Percentiles rank a stretch among this genome's conserved stretches.
Conservation (phyloP, 495 filamentous ascomycete species). For the Daldinia decipiens region DNA sequence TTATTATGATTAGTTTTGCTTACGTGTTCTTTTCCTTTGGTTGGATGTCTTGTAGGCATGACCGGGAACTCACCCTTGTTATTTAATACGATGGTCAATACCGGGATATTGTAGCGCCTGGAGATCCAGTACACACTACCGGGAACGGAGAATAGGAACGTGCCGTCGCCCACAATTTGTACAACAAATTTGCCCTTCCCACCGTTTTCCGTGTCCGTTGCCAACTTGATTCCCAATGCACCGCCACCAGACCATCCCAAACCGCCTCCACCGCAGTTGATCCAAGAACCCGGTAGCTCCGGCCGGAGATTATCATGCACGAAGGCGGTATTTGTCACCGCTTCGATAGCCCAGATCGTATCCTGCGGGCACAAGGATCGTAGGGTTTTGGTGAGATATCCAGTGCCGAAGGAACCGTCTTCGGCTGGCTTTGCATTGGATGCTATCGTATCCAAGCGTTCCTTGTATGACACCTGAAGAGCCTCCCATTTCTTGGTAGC, state of each 20-base stretch:
- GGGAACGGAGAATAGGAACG: conserved; percentile 88
- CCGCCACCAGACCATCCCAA: conserved; percentile 96
- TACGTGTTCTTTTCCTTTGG: not conserved
- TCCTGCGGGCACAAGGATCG: conserved; percentile 73
- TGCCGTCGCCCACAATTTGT: conserved; percentile 93
- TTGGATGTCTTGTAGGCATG: not conserved
- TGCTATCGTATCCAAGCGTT: conserved; percentile 68
- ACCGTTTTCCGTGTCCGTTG: conserved; percentile 69
- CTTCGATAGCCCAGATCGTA: conserved; percentile 87
- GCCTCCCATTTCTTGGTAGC: conserved; percentile 62
- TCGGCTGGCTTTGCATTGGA: conserved; percentile 64
- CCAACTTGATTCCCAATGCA: conserved; percentile 88
- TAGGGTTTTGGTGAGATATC: conserved; percentile 74
- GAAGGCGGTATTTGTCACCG: conserved; percentile 82
- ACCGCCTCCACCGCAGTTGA: conserved; percentile 94
- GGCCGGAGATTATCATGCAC: conserved; percentile 86
- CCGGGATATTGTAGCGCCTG: conserved; percentile 84
- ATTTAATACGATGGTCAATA: conserved; percentile 91
- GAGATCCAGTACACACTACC: conserved; percentile 94
- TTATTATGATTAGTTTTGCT: conserved; percentile 16
- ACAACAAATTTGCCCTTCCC: conserved; percentile 86
- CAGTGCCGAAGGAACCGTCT: conserved; percentile 74
- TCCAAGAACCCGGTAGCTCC: conserved; percentile 80
- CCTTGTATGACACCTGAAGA: conserved; percentile 68
- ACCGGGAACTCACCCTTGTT: conserved; percentile 73